Evolutionary conservation across 352 stramenopile genomes (phyloP).

Genomic region (Pythium aquatile): DNA sequence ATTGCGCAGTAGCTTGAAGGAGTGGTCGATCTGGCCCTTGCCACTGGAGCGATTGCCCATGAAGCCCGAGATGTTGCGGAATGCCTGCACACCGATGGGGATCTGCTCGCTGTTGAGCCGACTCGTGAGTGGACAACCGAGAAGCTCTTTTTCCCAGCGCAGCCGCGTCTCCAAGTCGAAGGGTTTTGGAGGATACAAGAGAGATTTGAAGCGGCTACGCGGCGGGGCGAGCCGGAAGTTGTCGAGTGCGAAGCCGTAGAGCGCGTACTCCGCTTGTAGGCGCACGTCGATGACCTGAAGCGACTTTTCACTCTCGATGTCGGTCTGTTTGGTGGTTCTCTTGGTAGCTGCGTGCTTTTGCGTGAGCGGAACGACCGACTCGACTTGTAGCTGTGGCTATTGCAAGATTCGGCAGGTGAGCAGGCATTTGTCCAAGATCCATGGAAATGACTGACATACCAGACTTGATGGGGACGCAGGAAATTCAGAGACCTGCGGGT

Average conservation of each 20-base stretch:
- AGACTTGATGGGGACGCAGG: background rate
- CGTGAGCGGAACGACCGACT: background rate
- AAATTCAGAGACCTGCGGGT: background rate
- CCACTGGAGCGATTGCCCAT: slow-evolving; percentile 69
- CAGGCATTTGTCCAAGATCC: too few relatives aligned
- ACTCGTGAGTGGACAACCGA: slow-evolving; percentile 48
- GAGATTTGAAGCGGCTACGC: slow-evolving; percentile 11
- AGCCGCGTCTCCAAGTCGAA: slow-evolving; percentile 53
- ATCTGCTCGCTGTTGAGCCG: slow-evolving; percentile 41
- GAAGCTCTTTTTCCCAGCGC: slow-evolving; percentile 58
- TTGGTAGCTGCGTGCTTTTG: background rate
- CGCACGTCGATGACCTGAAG: background rate
- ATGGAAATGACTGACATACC: background rate
- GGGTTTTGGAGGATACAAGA: slow-evolving; percentile 29
- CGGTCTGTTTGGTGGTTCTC: background rate
- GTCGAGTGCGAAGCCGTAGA: slow-evolving; percentile 40
- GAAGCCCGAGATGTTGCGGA: slow-evolving; percentile 75
- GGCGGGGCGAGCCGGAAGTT: slow-evolving; percentile 37
- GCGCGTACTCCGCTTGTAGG: slow-evolving; percentile 23
- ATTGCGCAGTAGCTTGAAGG: slow-evolving; percentile 71
- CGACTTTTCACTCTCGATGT: background rate
- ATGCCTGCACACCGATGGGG: slow-evolving; percentile 57
- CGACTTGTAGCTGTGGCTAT: background rate
- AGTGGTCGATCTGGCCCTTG: slow-evolving; percentile 65
- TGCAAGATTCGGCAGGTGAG: background rate